Base-by-base conservation (phyloP, 1,284 basidiomycete genomes). In the Inonotus hispidus region DNA sequence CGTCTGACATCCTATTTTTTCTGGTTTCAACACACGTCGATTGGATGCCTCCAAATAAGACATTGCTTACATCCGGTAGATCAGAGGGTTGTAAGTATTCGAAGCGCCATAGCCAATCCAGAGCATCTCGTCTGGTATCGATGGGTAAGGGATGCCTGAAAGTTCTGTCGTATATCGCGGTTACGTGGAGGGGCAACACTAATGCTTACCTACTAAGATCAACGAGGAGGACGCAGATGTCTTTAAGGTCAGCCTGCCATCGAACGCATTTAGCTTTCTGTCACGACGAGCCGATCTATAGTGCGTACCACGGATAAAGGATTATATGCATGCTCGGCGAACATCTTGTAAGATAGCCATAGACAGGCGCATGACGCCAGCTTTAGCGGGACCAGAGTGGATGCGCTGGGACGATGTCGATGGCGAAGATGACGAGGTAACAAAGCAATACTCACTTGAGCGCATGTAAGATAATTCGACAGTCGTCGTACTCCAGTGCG, bases 81-180 rank as follows among this genome's bases (percentile, higher is more conserved):
- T 46, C 60, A 23, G 53, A 56, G 32, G 25, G 16, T 2, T 46
- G 27, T 14, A 49, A 37, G 32, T 39, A 50, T 32, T 61, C 60
- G 11, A 50, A 50, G 27, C 37, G 52, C 60, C 60, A 61, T 10
- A 61, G 46, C 60, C 54, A 56, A 38, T 61, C 54, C 19, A 56
- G 13, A 50, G 60, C 60, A 39, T 56, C 54, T 37, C 45, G 39
- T 29, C 53, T 39, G 1, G 41, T 45, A 21, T 49, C 27, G 1
- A 53, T 11, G n/a, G 60, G 60, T 27, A 46, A 53, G 16, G 43
- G 37, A 38, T 46, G 25, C 19, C 60, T 62, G 16, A 5, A 54
- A n/a, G 23, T 41, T 10, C 16, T 3, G 32, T 32, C 8, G 8
- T 32, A n/a, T 32, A 32, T 32, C 32, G 3, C 32, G 19, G 16